These are phyloP conservation scores for Phytophthora rubi DNA, from an alignment of 352 stramenopile species.

Conservation along the genomic window DNA sequence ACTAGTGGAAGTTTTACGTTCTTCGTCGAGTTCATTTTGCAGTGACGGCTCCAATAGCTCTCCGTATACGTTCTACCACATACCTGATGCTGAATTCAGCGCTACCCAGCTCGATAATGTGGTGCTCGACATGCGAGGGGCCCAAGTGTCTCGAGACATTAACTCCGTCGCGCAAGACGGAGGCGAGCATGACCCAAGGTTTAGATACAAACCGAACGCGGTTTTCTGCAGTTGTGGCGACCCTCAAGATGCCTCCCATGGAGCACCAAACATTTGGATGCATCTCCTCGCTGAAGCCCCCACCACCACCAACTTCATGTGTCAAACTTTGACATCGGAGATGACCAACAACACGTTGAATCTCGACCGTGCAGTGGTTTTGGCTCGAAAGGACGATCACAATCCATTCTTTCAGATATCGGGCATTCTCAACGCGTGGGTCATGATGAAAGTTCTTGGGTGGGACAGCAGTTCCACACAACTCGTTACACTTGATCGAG, in stretches of 20 bases:
- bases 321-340: background rate
- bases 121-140: constrained; percentile 12
- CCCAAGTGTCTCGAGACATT: constrained; percentile 20
- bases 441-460: constrained; percentile 21
- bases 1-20: constrained; percentile 10
- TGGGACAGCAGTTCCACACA: constrained; percentile 8
- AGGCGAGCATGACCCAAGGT: constrained; percentile 22
- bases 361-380: constrained; percentile 21
- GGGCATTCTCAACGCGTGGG: constrained; percentile 36
- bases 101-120: constrained; percentile 20
- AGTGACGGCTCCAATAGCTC: background rate
- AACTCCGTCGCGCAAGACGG: constrained; percentile 13
- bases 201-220: constrained; percentile 15
- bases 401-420: constrained; percentile 50
- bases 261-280: constrained; percentile 15
- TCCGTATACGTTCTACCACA: constrained; percentile 13
- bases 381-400: constrained; percentile 40
- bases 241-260: constrained; percentile 14
- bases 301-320: background rate
- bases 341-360: background rate
- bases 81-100: constrained; percentile 12
- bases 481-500: constrained; percentile 41
- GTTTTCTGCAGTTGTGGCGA: constrained; percentile 12
- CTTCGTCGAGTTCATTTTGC: constrained; percentile 16
- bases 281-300: background rate